These are phyloP conservation scores for Dactylonectria estremocensis DNA, from an alignment of 2,329 filamentous ascomycete genomes.

Conservation along the genomic window DNA sequence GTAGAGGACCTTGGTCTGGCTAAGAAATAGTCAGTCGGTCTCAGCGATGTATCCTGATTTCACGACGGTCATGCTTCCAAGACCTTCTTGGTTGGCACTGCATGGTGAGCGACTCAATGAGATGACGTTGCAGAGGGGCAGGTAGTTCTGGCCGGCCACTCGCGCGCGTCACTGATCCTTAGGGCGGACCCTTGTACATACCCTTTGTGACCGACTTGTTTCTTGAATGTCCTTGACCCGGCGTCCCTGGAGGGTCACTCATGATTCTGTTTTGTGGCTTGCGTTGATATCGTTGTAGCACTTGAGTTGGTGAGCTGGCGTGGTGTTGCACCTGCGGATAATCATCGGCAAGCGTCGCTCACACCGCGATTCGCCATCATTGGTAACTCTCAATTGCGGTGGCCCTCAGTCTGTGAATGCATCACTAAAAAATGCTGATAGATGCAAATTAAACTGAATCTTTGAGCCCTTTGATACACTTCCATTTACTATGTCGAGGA, in stretches of 20 bases:
- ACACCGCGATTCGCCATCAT: neutral
- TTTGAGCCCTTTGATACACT: too few relatives aligned
- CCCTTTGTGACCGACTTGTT: slow-evolving; percentile 58
- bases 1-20: slow-evolving; percentile 79
- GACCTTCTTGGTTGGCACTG: neutral
- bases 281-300: slow-evolving; percentile 29
- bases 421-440: neutral
- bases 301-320: slow-evolving; percentile 23
- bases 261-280: slow-evolving; percentile 38
- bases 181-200: slow-evolving; percentile 39
- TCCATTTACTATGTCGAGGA: too few relatives aligned
- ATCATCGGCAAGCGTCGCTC: slow-evolving; percentile 38
- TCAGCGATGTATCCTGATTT: neutral
- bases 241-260: slow-evolving; percentile 50
- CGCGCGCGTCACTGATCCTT: neutral
- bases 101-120: slow-evolving; percentile 13
- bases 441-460: neutral
- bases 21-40: slow-evolving; percentile 49
- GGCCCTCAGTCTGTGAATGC: neutral
- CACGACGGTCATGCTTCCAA: neutral
- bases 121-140: slow-evolving; percentile 25
- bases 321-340: slow-evolving; percentile 40
- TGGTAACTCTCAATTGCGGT: too few relatives aligned
- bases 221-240: slow-evolving; percentile 52
- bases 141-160: neutral